Percentiles rank a stretch among this genome's conserved stretches.
These are phyloP conservation scores for Kurtzmaniella quercitrusa DNA, from an alignment of 1,139 yeast genomes.

Conservation along the genomic window DNA sequence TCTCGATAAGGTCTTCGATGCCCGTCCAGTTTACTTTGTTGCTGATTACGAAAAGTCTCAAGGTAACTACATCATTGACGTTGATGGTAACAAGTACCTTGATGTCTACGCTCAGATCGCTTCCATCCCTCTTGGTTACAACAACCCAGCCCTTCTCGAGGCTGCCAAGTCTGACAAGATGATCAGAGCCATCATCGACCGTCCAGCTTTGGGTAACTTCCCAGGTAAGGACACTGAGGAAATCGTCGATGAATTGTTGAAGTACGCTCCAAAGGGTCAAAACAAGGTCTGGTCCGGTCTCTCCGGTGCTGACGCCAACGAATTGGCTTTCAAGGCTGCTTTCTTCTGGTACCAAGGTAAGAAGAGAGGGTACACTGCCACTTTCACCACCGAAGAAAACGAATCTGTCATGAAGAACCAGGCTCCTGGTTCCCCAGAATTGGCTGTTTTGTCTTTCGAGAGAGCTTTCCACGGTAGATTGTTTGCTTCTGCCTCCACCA, in stretches of 20 bases:
- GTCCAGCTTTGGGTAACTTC: slow-evolving; percentile 78
- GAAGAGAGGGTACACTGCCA: slow-evolving; percentile 48
- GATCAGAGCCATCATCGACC: slow-evolving; percentile 64
- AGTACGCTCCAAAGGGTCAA: slow-evolving; percentile 71
- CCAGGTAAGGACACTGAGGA: slow-evolving; percentile 61
- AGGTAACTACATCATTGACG: slow-evolving; percentile 72
- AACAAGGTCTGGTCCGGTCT: slow-evolving; percentile 69
- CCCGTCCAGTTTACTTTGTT: slow-evolving; percentile 63
- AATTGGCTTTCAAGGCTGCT: slow-evolving; percentile 80
- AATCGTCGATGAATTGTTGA: slow-evolving; percentile 52
- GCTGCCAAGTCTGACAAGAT: slow-evolving; percentile 62
- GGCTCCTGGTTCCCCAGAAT: slow-evolving; percentile 73
- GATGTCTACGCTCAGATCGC: slow-evolving; percentile 79
- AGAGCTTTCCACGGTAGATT: slow-evolving; percentile 81
- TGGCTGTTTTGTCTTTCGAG: slow-evolving; percentile 69
- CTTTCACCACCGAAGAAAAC: slow-evolving; percentile 59
- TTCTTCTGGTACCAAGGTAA: slow-evolving; percentile 69
- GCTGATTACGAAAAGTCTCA: slow-evolving; percentile 64
- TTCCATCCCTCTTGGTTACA: slow-evolving; percentile 75
- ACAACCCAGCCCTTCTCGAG: slow-evolving; percentile 63
- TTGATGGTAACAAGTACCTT: slow-evolving; percentile 62
- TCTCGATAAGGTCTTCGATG: slow-evolving; percentile 56
- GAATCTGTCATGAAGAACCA: slow-evolving; percentile 59
- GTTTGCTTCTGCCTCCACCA: slow-evolving; percentile 73
- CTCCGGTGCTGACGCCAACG: slow-evolving; percentile 83